Conservation (phyloP, 495 filamentous ascomycete species). For the Talaromyces adpressus region DNA sequence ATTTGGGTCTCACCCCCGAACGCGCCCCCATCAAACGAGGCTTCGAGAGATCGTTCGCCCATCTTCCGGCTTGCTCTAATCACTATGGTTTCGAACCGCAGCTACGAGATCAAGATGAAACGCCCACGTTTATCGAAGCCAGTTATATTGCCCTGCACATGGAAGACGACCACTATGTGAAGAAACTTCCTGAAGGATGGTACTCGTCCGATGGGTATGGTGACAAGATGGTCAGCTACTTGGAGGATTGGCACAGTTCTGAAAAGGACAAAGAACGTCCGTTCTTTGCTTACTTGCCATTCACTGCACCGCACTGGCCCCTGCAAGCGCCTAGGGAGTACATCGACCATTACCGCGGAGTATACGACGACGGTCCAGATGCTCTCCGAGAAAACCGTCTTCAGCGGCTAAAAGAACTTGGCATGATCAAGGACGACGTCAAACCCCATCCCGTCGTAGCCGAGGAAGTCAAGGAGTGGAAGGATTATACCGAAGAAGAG, state of each 20-base stretch:
- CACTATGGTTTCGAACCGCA: slow-evolving; percentile 30
- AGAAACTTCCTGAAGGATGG: slow-evolving; percentile 28
- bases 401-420: slow-evolving; percentile 25
- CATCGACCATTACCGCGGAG: slow-evolving; percentile 20
- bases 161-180: slow-evolving; percentile 35
- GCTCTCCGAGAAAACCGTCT: slow-evolving; percentile 25
- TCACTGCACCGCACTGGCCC: slow-evolving; percentile 36
- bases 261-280: slow-evolving; percentile 25
- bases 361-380: slow-evolving; percentile 35
- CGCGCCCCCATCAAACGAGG: slow-evolving; percentile 34
- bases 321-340: slow-evolving; percentile 22
- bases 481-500: slow-evolving; percentile 30
- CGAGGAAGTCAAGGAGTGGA: slow-evolving; percentile 23
- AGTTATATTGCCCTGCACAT: slow-evolving; percentile 33
- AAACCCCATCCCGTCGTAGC: slow-evolving; percentile 20
- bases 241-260: slow-evolving; percentile 24
- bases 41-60: slow-evolving; percentile 34
- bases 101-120: slow-evolving; percentile 11
- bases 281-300: slow-evolving; percentile 34
- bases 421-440: slow-evolving; percentile 27
- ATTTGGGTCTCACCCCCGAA: slow-evolving; percentile 35
- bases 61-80: slow-evolving; percentile 33
- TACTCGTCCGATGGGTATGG: slow-evolving; percentile 29
- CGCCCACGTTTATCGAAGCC: slow-evolving; percentile 24
- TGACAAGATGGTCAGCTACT: slow-evolving; percentile 26